A percentile compares a stretch with the other conserved stretches of the same genome.
These are phyloP conservation scores for Candida sithepensis DNA, from an alignment of 805 yeast species.

Conservation along the genomic window DNA sequence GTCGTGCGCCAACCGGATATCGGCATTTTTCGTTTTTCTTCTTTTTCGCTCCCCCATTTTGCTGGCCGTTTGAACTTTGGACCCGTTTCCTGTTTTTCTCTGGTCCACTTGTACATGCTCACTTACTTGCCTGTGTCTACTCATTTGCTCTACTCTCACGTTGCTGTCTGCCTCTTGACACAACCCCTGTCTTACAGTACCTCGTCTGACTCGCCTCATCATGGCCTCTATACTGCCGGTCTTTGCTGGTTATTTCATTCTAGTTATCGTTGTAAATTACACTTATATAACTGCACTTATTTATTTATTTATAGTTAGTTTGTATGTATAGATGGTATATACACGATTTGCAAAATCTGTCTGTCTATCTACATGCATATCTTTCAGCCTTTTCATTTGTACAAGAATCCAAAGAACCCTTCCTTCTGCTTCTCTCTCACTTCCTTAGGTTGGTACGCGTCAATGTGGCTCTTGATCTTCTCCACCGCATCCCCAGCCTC, in stretches of 20 bases:
- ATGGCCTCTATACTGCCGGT: neutral
- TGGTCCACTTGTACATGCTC: no score
- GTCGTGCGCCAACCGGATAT: no score
- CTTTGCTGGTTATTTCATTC: neutral
- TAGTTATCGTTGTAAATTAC: no score
- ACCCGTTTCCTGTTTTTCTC: no score
- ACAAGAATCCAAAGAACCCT: conserved; percentile 57
- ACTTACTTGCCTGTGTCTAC: no score
- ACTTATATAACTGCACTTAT: no score
- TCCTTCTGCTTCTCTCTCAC: conserved; percentile 64
- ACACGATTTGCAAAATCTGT: no score
- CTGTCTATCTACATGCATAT: neutral
- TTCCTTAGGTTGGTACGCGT: conserved; percentile 68
- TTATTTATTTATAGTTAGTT: no score
- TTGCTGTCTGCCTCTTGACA: neutral
- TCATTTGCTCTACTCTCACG: neutral
- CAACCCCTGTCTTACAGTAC: neutral
- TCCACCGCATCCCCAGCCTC: conserved; percentile 74
- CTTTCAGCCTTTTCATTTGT: conserved; percentile 32
- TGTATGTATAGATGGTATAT: no score
- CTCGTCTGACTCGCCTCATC: neutral
- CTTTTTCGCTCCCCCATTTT: no score
- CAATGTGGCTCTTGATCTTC: conserved; percentile 72
- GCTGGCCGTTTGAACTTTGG: no score
- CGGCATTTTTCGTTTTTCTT: no score